Evolutionary conservation across 164 flowering plant species (phyloP).

Genomic region (Tetrastigma voinierianum): DNA sequence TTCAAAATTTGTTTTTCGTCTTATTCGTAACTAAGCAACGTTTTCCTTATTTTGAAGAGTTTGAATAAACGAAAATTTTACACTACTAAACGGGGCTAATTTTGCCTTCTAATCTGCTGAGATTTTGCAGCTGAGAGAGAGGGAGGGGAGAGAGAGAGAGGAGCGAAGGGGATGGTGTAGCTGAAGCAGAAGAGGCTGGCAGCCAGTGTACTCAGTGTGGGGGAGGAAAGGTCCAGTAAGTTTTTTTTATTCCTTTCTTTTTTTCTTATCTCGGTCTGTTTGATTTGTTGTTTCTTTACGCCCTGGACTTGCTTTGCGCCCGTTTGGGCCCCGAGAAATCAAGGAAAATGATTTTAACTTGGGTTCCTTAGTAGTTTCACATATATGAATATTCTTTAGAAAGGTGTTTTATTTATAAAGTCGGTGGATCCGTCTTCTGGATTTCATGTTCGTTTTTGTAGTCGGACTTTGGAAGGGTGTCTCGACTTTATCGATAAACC

Average conservation of each 20-base stretch:
- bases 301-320: not conserved
- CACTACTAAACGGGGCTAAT: too few relatives aligned
- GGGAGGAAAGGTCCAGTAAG: constrained; percentile 67
- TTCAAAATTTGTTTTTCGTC: too few relatives aligned
- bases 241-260: not conserved
- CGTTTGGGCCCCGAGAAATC: not conserved
- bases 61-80: too few relatives aligned
- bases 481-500: too few relatives aligned
- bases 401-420: too few relatives aligned
- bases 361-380: too few relatives aligned
- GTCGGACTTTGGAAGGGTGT: too few relatives aligned
- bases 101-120: not conserved
- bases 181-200: constrained; percentile 80
- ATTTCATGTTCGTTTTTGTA: too few relatives aligned
- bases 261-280: not conserved
- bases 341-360: not conserved
- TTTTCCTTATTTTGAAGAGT: too few relatives aligned
- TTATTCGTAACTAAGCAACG: too few relatives aligned
- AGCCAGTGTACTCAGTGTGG: constrained; percentile 80
- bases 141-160: not conserved
- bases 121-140: constrained; percentile 2
- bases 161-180: constrained; percentile 45
- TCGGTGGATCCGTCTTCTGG: too few relatives aligned
- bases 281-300: not conserved
- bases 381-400: too few relatives aligned